Evolutionary conservation across 2,329 filamentous ascomycete species (phyloP).

Genomic region (Tolypocladium album): DNA sequence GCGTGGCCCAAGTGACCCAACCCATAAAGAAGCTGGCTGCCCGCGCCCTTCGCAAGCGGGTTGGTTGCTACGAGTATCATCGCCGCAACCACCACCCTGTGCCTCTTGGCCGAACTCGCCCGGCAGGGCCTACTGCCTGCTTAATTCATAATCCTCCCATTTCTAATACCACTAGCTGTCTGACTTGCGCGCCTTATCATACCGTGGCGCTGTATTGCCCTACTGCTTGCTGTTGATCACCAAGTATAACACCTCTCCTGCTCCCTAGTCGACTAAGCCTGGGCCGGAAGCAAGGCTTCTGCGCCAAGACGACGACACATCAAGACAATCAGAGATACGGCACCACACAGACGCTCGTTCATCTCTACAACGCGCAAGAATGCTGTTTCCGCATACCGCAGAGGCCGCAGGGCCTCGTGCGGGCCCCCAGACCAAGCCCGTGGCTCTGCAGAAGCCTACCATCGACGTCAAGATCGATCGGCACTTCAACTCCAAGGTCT

Average conservation of each 20-base stretch:
- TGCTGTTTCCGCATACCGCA: neutral
- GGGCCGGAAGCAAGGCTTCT: neutral
- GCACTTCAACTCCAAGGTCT: conserved; percentile 44
- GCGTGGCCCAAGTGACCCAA: conserved; percentile 7
- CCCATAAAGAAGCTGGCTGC: conserved; percentile 5
- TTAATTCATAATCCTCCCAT: neutral
- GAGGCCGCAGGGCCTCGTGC: neutral
- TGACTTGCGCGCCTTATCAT: neutral
- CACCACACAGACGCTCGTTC: neutral
- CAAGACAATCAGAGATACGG: neutral
- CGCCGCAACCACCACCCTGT: neutral
- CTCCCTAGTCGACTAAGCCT: neutral
- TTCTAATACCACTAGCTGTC: neutral
- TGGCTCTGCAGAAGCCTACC: conserved; percentile 18
- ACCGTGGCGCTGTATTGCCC: too few species aligned
- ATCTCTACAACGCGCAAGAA: neutral
- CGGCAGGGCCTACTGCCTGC: neutral
- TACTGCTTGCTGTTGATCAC: neutral
- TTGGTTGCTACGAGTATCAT: neutral
- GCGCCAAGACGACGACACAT: neutral
- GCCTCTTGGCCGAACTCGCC: neutral
- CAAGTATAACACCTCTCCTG: neutral
- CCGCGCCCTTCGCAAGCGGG: conserved; percentile 1
- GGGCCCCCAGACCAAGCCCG: neutral
- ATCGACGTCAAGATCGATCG: conserved; percentile 40